Evolutionary conservation across 805 yeast species (phyloP), one percentile per base, ranked within the genome.

Genomic region (Metschnikowia hibisci): DNA sequence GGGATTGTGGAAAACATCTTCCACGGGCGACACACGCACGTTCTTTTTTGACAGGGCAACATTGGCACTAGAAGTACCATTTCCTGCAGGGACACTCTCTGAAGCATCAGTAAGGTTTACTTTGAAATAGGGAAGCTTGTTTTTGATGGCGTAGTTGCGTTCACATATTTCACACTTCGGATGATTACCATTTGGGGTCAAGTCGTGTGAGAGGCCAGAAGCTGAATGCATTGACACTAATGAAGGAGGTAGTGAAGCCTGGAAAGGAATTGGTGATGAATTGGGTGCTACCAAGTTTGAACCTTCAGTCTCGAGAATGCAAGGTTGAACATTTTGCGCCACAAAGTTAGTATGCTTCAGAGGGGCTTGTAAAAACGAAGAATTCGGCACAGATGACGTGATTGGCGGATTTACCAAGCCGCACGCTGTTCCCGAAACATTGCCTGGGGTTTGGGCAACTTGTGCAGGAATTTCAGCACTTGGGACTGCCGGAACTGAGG

Each of bases 121-220:
- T 13, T 35, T 35, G 15, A 37, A 37, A 26, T 37, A 37, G 2
- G 40, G 40, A 7, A 37, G 32, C 4, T 37, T 37, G 22, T 37
- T 18, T 30, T 29, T n/a, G 18, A 37, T 9, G 10, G 40, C 40
- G 22, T 37, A 37, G 33, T 37, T 37, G 33, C 40, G 40, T 25
- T 37, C 40, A 13, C 40, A 37, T 6, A 37, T 30, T 22, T 37
- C 40, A 29, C 40, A 37, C 12, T 29, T 28, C 6, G 18, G 40
- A 13, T 37, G 40, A 11, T 18, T 32, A 4, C 33, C 33, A 29
- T 22, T 37, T 3, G 11, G 23, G 18, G 9, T 12, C 28, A 3
- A n/a, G 10, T 20, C 30, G n/a, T 34, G 38, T 12, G 26, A 14
- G 22, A 20, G 6, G 12, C n/a, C n/a, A 14, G 30, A 13, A 6